phyloP scores from a whole-genome alignment of 2,329 filamentous ascomycete genomes.

The Aureobasidium mangrovei region DNA sequence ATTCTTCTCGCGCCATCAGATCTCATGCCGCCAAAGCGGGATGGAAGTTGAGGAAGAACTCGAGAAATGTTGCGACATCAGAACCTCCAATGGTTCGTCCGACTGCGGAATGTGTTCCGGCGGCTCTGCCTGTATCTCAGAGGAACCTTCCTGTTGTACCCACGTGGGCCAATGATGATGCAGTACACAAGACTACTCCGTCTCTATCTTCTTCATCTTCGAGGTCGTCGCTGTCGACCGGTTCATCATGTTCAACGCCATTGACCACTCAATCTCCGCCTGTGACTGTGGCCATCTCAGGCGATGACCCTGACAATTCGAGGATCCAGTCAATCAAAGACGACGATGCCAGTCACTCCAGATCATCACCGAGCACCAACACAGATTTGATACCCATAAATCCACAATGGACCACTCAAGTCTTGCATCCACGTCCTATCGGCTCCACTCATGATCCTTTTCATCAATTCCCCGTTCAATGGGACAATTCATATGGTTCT shows the following conservation, averaged over 20 bases:
- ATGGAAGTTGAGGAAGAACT: slow-evolving; percentile 9
- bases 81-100: not conserved
- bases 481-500: not conserved
- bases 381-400: too few species aligned
- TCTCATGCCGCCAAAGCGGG: slow-evolving; percentile 2
- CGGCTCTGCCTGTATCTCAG: not conserved
- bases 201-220: not conserved
- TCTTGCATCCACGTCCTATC: not conserved
- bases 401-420: not conserved
- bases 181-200: not conserved
- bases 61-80: not conserved
- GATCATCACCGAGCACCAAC: too few species aligned
- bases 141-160: not conserved
- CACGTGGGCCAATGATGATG: not conserved
- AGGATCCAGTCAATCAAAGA: not conserved
- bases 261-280: not conserved
- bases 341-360: too few species aligned
- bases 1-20: not conserved
- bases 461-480: not conserved
- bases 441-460: slow-evolving; percentile 7
- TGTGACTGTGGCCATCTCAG: not conserved
- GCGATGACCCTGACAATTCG: not conserved
- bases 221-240: not conserved
- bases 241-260: not conserved
- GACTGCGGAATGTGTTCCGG: not conserved